These are phyloP conservation scores for Paramecium octaurelia DNA, from an alignment of 73 alveolate species.

Conservation along the genomic window DNA sequence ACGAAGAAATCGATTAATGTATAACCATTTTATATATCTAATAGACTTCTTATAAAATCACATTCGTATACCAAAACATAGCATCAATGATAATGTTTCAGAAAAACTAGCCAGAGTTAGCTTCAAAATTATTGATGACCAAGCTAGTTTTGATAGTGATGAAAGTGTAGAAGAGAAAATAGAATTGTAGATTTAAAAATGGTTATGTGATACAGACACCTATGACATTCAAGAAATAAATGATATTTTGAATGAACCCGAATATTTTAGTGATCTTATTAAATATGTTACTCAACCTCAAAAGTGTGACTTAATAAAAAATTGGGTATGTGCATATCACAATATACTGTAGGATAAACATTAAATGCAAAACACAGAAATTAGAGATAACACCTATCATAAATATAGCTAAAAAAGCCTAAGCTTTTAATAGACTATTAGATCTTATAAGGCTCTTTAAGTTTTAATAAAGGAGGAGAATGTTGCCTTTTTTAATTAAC, in stretches of 20 bases:
- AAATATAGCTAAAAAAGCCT: background rate
- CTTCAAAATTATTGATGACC: background rate
- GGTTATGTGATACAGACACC: background rate
- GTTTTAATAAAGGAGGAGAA: background rate
- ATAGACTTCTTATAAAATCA: background rate
- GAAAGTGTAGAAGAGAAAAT: background rate
- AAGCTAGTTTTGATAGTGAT: background rate
- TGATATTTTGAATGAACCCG: background rate
- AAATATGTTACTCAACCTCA: background rate
- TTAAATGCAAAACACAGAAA: background rate
- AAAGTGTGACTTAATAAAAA: background rate
- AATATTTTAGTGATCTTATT: background rate
- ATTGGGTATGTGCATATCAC: background rate
- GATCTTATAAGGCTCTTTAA: background rate
- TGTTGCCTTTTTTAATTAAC: background rate
- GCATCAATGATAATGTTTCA: background rate
- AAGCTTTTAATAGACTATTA: background rate
- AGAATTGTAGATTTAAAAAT: background rate
- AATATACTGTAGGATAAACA: background rate
- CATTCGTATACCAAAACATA: background rate
- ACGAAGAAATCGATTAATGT: slow-evolving; percentile 13
- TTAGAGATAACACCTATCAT: background rate
- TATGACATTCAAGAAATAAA: background rate
- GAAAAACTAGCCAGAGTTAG: background rate
- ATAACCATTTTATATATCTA: background rate